These are phyloP conservation scores for Phytophthora capsici DNA, from an alignment of 352 stramenopile species.

Conservation along the genomic window DNA sequence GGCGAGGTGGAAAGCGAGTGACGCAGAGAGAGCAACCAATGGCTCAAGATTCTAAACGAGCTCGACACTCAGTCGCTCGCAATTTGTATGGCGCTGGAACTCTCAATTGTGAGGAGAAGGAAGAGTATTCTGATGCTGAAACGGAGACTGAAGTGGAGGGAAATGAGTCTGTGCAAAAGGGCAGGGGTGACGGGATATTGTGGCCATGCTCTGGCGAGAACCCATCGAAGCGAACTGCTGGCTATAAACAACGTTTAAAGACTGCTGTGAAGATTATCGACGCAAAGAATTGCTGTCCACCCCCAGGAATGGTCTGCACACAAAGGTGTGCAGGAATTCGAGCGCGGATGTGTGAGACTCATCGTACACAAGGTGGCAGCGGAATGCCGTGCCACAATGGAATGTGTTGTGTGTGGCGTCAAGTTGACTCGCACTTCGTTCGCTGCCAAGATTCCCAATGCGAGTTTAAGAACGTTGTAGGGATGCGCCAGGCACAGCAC, in stretches of 20 bases:
- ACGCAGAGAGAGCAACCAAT: background rate
- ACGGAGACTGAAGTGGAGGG: slow-evolving; percentile 40
- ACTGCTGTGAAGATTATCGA: slow-evolving; percentile 64
- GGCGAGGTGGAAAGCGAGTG: slow-evolving; percentile 32
- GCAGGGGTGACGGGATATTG: background rate
- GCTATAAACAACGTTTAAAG: slow-evolving; percentile 57
- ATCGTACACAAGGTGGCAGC: slow-evolving; percentile 27
- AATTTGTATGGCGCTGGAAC: slow-evolving; percentile 29
- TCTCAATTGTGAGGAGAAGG: slow-evolving; percentile 21
- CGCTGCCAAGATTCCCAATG: slow-evolving; percentile 64
- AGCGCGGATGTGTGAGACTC: slow-evolving; percentile 59
- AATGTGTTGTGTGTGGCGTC: slow-evolving; percentile 64
- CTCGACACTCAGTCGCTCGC: slow-evolving; percentile 21
- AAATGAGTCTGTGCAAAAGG: background rate
- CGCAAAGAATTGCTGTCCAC: slow-evolving; percentile 61
- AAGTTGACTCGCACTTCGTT: slow-evolving; percentile 66
- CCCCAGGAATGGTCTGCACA: slow-evolving; percentile 46
- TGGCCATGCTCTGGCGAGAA: slow-evolving; percentile 24
- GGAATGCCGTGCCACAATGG: slow-evolving; percentile 55
- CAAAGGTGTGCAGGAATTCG: slow-evolving; percentile 55
- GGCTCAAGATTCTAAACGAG: slow-evolving; percentile 20
- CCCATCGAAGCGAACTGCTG: slow-evolving; percentile 1
- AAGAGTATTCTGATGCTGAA: slow-evolving; percentile 27
- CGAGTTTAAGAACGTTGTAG: slow-evolving; percentile 73
- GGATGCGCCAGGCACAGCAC: slow-evolving; percentile 70